Percentiles rank a stretch among this genome's conserved stretches.
Conservation (phyloP, 371 early-diverging fungal genomes). For the Apophysomyces ossiformis region DNA sequence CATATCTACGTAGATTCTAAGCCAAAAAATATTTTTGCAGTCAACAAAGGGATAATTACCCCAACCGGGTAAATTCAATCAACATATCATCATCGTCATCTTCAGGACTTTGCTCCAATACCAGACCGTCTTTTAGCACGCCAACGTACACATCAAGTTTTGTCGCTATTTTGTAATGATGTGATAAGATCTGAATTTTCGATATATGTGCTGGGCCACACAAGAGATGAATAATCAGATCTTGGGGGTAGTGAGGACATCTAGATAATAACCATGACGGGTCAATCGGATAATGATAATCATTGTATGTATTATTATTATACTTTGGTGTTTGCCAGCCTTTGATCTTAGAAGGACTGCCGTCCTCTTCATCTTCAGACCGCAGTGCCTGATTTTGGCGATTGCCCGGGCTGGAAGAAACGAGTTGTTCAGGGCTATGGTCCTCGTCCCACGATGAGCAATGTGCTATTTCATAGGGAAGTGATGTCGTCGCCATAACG, state of each 20-base stretch:
- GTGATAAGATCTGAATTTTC: slow-evolving; percentile 75
- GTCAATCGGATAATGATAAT: neutral
- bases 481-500: slow-evolving; percentile 25
- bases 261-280: slow-evolving; percentile 35
- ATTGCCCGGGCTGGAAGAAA: slow-evolving; percentile 39
- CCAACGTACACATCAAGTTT: slow-evolving; percentile 74
- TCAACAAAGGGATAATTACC: slow-evolving; percentile 8
- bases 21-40: neutral
- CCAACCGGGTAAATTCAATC: slow-evolving; percentile 23
- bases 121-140: slow-evolving; percentile 33
- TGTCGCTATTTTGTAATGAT: slow-evolving; percentile 86
- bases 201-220: slow-evolving; percentile 65
- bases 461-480: slow-evolving; percentile 32
- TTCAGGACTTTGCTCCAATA: slow-evolving; percentile 11
- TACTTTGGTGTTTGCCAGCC: slow-evolving; percentile 59
- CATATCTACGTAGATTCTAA: slow-evolving; percentile 31
- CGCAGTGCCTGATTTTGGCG: slow-evolving; percentile 13
- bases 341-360: slow-evolving; percentile 32
- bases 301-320: neutral
- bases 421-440: slow-evolving; percentile 43
- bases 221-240: slow-evolving; percentile 63
- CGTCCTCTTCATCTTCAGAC: slow-evolving; percentile 12
- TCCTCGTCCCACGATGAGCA: slow-evolving; percentile 52
- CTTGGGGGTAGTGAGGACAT: slow-evolving; percentile 76
- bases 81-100: slow-evolving; percentile 23